These are phyloP conservation scores for Pseudogymnoascus sp. DNA, from an alignment of 2,329 filamentous ascomycete genomes.

Conservation along the genomic window DNA sequence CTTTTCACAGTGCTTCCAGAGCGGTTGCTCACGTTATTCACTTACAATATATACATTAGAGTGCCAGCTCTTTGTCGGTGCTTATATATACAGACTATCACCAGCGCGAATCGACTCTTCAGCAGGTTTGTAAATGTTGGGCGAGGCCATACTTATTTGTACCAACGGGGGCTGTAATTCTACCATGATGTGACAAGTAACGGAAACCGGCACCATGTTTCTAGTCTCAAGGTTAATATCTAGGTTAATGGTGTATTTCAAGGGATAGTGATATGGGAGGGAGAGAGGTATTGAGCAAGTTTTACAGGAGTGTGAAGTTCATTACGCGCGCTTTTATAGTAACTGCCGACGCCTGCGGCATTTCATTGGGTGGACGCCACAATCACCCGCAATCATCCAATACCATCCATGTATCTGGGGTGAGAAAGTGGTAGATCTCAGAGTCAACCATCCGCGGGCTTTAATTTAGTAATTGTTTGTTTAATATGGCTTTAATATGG, in stretches of 20 bases:
- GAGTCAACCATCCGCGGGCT: neutral
- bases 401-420: neutral
- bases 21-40: neutral
- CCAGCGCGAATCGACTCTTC: neutral
- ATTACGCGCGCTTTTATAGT: neutral
- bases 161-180: neutral
- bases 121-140: neutral
- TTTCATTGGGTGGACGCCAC: neutral
- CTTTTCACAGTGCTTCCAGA: neutral
- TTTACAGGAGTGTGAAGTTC: neutral
- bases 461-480: neutral
- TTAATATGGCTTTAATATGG: neutral
- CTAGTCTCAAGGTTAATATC: too few species aligned
- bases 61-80: neutral
- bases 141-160: neutral
- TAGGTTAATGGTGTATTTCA: neutral
- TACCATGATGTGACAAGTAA: neutral
- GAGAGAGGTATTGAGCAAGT: neutral
- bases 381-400: neutral
- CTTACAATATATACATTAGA: constrained; percentile 1
- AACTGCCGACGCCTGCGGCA: neutral
- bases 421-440: neutral
- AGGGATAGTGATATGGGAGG: neutral
- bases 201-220: neutral
- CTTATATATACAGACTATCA: neutral